A percentile compares a stretch with the other conserved stretches of the same genome.
These are phyloP conservation scores for Eucalyptus leucophloia DNA, from an alignment of 345 rosid species.

Conservation along the genomic window DNA sequence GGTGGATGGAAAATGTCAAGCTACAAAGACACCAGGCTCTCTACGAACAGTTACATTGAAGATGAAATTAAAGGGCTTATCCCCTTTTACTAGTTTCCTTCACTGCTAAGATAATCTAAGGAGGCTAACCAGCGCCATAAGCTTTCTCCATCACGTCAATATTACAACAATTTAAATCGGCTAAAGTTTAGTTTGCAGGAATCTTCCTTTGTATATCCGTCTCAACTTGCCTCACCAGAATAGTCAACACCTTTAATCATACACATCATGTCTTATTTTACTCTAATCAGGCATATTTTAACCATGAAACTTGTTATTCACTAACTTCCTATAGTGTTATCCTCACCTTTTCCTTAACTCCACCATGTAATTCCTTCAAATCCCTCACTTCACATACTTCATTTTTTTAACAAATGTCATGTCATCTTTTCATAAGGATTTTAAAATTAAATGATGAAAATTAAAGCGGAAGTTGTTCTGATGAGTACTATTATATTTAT, in stretches of 20 bases:
- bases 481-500: not conserved
- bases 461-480: not conserved
- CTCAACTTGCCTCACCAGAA: not conserved
- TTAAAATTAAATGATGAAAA: not conserved
- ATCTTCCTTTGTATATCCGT: not conserved
- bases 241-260: not conserved
- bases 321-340: not conserved
- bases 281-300: not conserved
- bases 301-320: not conserved
- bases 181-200: not conserved
- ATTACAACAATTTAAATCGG: not conserved
- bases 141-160: not conserved
- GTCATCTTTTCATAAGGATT: not conserved
- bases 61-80: not conserved
- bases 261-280: not conserved
- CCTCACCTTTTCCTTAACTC: not conserved
- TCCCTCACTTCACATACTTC: not conserved
- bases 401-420: not conserved
- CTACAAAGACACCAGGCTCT: not conserved
- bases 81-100: not conserved
- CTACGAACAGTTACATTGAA: not conserved
- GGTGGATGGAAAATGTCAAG: not conserved
- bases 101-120: not conserved
- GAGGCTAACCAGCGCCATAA: not conserved
- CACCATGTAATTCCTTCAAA: not conserved